phyloP scores from a whole-genome alignment of 495 filamentous ascomycete species.

The Friedmanniomyces endolithicus region DNA sequence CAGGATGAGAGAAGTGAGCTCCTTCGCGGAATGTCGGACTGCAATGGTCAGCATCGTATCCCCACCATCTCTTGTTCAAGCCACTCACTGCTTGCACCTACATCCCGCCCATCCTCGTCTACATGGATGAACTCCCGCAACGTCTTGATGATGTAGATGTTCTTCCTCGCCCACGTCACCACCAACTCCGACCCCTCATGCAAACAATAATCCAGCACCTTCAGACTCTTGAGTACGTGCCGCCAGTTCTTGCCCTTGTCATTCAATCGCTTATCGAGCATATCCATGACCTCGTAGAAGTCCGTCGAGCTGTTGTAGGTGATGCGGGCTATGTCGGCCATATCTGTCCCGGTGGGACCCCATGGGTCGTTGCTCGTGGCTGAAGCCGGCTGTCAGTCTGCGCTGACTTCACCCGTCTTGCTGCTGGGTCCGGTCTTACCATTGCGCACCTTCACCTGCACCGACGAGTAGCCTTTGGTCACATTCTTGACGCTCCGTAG shows the following conservation, averaged over 20 bases:
- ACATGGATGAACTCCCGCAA: conserved; percentile 91
- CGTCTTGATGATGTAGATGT: conserved; percentile 97
- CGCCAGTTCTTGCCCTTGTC: conserved; percentile 99
- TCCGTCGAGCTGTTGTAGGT: conserved; percentile 95
- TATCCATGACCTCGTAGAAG: conserved; percentile 99
- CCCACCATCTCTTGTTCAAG: not conserved
- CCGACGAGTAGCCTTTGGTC: conserved; percentile 94
- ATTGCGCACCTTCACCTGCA: conserved; percentile 99
- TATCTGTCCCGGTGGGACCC: conserved; percentile 96
- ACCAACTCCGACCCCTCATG: conserved; percentile 95
- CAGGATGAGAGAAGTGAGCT: conserved; percentile 83
- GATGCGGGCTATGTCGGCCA: conserved; percentile 96
- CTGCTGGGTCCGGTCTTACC: too few relatives aligned
- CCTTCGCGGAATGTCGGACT: conserved; percentile 95
- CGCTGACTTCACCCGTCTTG: too few relatives aligned
- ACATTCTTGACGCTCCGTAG: conserved; percentile 99
- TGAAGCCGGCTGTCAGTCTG: conserved; percentile 28
- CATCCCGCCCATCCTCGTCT: conserved; percentile 87
- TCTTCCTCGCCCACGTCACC: conserved; percentile 95
- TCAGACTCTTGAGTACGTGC: conserved; percentile 93
- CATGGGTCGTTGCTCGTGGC: conserved; percentile 99
- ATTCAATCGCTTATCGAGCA: conserved; percentile 97
- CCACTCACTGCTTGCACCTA: conserved; percentile 78
- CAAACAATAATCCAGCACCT: conserved; percentile 95
- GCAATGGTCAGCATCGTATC: not conserved